phyloP scores from a whole-genome alignment of 75 land plant genomes.

The Pinus albicaulis region DNA sequence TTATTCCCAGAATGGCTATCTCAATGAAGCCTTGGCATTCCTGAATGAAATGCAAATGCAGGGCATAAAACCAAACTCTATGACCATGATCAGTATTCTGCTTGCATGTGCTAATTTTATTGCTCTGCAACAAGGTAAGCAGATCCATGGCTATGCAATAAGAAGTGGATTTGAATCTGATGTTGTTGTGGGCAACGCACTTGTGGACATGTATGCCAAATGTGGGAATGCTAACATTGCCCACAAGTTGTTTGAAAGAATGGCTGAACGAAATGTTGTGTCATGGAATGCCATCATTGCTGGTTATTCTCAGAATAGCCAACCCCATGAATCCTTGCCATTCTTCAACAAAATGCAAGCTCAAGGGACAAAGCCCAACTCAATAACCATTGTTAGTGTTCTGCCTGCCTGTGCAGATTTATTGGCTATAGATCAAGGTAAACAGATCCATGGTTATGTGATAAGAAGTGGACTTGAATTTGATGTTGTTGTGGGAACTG shows the following conservation, averaged over 20 bases:
- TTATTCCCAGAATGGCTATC: constrained; percentile 18
- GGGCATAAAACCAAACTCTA: constrained; percentile 13
- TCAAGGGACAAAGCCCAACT: constrained; percentile 19
- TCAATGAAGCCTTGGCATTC: constrained; percentile 15
- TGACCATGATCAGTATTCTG: constrained; percentile 24
- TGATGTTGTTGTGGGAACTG: constrained; percentile 26
- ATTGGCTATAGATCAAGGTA: constrained; percentile 17
- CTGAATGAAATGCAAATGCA: constrained; percentile 11
- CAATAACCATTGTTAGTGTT: constrained; percentile 14
- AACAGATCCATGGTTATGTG: constrained; percentile 21
- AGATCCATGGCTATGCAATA: constrained; percentile 27
- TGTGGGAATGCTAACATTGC: constrained; percentile 13
- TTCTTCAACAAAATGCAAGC: constrained; percentile 13
- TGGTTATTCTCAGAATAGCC: constrained; percentile 18
- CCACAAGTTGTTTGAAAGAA: constrained; percentile 18
- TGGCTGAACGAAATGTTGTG: constrained; percentile 15
- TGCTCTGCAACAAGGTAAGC: constrained; percentile 12
- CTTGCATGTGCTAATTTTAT: constrained; percentile 21
- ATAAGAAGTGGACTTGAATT: constrained; percentile 14
- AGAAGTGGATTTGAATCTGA: constrained; percentile 22
- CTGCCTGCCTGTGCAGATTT: constrained; percentile 23
- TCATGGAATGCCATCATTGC: constrained; percentile 31
- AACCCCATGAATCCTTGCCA: constrained; percentile 11
- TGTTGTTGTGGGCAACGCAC: constrained; percentile 24
- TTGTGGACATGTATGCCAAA: constrained; percentile 31